Base-by-base conservation (phyloP, 1,284 basidiomycete genomes). In the Coriolopsis trogii region DNA sequence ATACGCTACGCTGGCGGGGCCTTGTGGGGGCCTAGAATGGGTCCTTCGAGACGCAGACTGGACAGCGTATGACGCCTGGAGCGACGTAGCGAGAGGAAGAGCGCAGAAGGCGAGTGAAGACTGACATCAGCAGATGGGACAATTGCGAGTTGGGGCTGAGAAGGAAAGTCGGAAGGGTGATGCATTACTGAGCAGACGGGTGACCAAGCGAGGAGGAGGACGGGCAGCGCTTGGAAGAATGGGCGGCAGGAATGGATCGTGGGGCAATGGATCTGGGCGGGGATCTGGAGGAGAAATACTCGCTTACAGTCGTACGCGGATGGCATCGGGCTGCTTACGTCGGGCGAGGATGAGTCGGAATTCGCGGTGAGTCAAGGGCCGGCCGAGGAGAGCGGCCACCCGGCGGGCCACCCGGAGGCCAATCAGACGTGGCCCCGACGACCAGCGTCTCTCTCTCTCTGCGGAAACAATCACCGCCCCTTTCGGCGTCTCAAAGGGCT, bases 261-360 rank as follows among this genome's bases (percentile, higher is more conserved):
- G 39, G 34, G 51, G 41, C 41, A 42, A 29, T 38, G 28, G 49
- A 49, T 52, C 46, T 41, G 49, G 18, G 29, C 33, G 6, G 29
- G 33, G 39, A 51, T 41, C 39, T 45, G 43, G 15, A 16, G 25
- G 41, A 24, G 40, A 20, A 29, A n/a, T n/a, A n/a, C n/a, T 45
- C 54, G 53, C 49, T 55, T 55, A 58, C n/a, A n/a, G n/a, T n/a
- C n/a, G n/a, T n/a, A n/a, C 56, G 49, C 18, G 49, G 49, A 52
- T 18, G 39, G 53, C 42, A 46, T 49, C 56, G 51, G 51, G 39
- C 48, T 57, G 55, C 55, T 53, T 53, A 57, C 55, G 52, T 46
- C 47, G 31, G 21, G 31, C 37, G 41, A 49, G 47, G 43, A 41
- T 31, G 45, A 23, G 52, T 50, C 48, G 48, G 48, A 50, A 23